Conservation (phyloP, 352 stramenopile genomes). For the Pythium inflatum region DNA sequence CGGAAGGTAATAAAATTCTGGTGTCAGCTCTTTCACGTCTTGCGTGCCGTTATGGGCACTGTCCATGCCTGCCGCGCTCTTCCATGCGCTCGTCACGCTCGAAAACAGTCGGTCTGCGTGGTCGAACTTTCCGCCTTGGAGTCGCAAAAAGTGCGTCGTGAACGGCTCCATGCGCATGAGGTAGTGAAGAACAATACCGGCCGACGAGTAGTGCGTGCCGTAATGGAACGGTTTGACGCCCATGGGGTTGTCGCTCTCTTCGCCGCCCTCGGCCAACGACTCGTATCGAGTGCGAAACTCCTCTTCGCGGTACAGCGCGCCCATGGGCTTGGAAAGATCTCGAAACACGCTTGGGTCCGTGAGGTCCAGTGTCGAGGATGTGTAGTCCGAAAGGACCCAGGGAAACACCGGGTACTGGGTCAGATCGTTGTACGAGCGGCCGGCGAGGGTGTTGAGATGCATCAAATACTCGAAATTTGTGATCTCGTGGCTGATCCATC, state of each 20-base stretch:
- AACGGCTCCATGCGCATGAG: slow-evolving; percentile 97
- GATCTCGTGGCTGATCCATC: slow-evolving; percentile 72
- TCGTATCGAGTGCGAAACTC: slow-evolving; percentile 77
- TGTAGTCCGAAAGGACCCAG: slow-evolving; percentile 98
- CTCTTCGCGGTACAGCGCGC: slow-evolving; percentile 93
- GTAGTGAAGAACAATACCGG: slow-evolving; percentile 98
- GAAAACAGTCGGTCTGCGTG: slow-evolving; percentile 97
- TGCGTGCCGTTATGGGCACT: slow-evolving; percentile 81
- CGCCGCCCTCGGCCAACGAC: slow-evolving; percentile 43
- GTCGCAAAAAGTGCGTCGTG: slow-evolving; percentile 90
- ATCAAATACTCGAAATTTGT: slow-evolving; percentile 97
- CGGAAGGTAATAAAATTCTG: slow-evolving; percentile 97
- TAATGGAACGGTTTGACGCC: slow-evolving; percentile 91
- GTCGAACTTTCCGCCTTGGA: slow-evolving; percentile 98
- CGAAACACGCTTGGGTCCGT: slow-evolving; percentile 91
- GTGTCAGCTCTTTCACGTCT: slow-evolving; percentile 99
- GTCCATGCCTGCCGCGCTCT: slow-evolving; percentile 70
- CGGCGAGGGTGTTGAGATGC: slow-evolving; percentile 95
- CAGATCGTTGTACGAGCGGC: slow-evolving; percentile 97
- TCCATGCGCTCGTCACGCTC: slow-evolving; percentile 93
- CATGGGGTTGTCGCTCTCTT: slow-evolving; percentile 47
- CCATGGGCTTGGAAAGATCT: slow-evolving; percentile 97
- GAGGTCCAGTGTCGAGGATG: slow-evolving; percentile 92
- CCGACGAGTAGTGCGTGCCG: slow-evolving; percentile 92
- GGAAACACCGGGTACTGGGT: slow-evolving; percentile 99